Conservation (phyloP, 345 rosid genomes). For the Eucalyptus regnans region DNA sequence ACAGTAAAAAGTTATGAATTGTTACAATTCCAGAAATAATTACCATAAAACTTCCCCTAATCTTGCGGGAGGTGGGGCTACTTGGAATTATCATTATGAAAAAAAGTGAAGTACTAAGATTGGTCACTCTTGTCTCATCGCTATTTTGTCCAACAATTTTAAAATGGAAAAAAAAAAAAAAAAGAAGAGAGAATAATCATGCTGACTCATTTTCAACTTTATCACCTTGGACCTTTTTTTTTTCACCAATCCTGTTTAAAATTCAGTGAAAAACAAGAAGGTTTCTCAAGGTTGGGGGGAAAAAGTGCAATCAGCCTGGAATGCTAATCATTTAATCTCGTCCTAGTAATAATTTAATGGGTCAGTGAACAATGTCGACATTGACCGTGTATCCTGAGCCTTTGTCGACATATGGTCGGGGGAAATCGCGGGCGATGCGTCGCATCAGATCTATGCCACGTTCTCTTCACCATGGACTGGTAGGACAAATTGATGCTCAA, state of each 20-base stretch:
- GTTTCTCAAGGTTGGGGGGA: neutral
- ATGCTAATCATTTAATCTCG: neutral
- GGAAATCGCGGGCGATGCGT: neutral
- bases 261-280: neutral
- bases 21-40: rapidly evolving
- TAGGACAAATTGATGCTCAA: neutral
- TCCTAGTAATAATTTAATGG: neutral
- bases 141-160: neutral
- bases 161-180: neutral
- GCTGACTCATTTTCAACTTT: neutral
- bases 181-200: neutral
- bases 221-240: neutral
- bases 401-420: neutral
- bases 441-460: neutral
- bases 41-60: neutral
- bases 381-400: neutral
- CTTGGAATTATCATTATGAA: neutral
- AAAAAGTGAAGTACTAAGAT: neutral
- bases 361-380: neutral
- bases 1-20: neutral
- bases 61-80: neutral
- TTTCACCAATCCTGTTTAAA: neutral
- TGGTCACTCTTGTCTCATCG: neutral
- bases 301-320: neutral
- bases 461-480: neutral